Percentiles rank a stretch among this genome's conserved stretches.
These are phyloP conservation scores for Neckera pumila DNA, from an alignment of 225 moss, liverwort and hornwort genomes.

Conservation along the genomic window DNA sequence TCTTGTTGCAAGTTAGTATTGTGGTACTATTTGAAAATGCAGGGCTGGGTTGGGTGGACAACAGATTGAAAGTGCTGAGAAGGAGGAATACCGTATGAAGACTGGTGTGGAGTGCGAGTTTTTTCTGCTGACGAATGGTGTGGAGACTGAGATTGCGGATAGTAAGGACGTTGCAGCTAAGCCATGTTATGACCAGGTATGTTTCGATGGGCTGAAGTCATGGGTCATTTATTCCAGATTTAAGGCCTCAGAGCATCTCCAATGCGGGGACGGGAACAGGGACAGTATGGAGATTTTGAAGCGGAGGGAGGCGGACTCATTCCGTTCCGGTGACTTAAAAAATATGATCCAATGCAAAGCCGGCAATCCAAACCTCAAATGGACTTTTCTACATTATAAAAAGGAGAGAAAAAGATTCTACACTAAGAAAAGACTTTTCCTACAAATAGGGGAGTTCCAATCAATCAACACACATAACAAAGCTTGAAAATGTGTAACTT, in stretches of 20 bases:
- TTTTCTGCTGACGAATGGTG: slow-evolving; percentile 43
- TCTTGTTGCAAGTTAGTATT: background rate
- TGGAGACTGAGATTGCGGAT: slow-evolving; percentile 32
- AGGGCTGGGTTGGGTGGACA: background rate
- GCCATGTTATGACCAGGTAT: slow-evolving; percentile 89
- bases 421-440: too few species aligned
- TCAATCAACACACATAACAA: too few species aligned
- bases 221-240: background rate
- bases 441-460: too few species aligned
- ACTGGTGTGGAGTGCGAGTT: slow-evolving; percentile 97
- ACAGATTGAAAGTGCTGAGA: slow-evolving; percentile 44
- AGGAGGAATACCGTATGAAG: slow-evolving; percentile 48
- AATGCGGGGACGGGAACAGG: too few species aligned
- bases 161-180: slow-evolving; percentile 47
- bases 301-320: too few species aligned
- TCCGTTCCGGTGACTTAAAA: too few species aligned
- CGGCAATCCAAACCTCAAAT: too few species aligned
- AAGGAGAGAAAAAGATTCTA: too few species aligned
- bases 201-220: background rate
- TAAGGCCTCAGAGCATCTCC: background rate
- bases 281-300: too few species aligned
- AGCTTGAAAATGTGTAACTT: too few species aligned
- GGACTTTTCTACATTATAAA: too few species aligned
- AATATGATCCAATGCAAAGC: too few species aligned
- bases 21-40: background rate